Percentiles rank a stretch among this genome's conserved stretches.
Conservation (phyloP, 1,284 basidiomycete species). For the Marasmius tenuissimus region DNA sequence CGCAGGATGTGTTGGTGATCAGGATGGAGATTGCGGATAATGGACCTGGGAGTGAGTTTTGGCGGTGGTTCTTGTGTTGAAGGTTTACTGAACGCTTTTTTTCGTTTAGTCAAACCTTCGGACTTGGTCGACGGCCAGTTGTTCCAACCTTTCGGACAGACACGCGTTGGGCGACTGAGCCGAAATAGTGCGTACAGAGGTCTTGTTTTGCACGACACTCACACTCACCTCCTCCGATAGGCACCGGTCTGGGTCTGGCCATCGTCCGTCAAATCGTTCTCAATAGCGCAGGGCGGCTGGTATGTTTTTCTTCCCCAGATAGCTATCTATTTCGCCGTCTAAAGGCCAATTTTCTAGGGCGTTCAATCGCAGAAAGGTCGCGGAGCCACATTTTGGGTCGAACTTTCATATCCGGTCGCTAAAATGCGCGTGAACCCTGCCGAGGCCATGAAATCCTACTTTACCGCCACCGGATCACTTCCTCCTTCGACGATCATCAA, state of each 20-base stretch:
- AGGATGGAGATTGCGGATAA: slow-evolving; percentile 12
- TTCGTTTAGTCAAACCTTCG: slow-evolving; percentile 20
- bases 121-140: slow-evolving; percentile 43
- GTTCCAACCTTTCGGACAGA: slow-evolving; percentile 33
- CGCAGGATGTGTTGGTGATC: slow-evolving; percentile 12
- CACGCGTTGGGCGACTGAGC: slow-evolving; percentile 26
- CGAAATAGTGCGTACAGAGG: slow-evolving; percentile 37
- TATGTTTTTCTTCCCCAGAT: slow-evolving; percentile 1
- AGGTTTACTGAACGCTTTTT: slow-evolving; percentile 10
- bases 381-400: slow-evolving; percentile 45
- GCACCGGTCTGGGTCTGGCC: slow-evolving; percentile 46
- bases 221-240: not conserved
- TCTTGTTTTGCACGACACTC: not conserved
- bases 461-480: slow-evolving; percentile 1
- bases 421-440: slow-evolving; percentile 14
- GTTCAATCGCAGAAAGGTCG: slow-evolving; percentile 28
- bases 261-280: slow-evolving; percentile 52
- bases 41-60: slow-evolving; percentile 9
- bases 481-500: not conserved
- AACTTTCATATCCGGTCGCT: slow-evolving; percentile 32
- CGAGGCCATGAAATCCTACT: slow-evolving; percentile 11
- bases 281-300: slow-evolving; percentile 46
- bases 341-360: slow-evolving; percentile 19
- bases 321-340: not conserved
- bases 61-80: slow-evolving; percentile 1